Evolutionary conservation across 2,329 filamentous ascomycete species (phyloP).

Genomic region (Aspergillus sp.): DNA sequence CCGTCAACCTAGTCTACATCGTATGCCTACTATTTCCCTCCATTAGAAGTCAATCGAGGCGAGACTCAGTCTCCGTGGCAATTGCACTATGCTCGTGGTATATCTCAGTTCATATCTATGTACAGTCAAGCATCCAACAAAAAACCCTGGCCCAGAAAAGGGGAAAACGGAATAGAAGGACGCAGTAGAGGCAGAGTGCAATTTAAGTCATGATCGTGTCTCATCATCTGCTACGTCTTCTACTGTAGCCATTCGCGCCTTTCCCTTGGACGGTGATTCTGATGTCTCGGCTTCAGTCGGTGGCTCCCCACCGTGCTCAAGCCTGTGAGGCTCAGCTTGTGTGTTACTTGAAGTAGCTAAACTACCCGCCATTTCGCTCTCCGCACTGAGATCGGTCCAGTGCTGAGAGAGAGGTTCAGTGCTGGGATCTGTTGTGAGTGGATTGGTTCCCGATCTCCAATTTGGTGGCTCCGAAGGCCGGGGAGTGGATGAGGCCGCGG

Average conservation of each 20-base stretch:
- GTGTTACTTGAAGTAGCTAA: neutral
- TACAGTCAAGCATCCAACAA: neutral
- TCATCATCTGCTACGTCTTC: slow-evolving; percentile 37
- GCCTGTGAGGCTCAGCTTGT: neutral
- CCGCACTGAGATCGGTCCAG: slow-evolving; percentile 29
- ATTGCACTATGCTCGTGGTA: slow-evolving; percentile 6
- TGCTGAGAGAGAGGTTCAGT: slow-evolving; percentile 30
- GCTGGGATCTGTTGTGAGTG: slow-evolving; percentile 10
- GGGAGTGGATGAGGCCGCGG: neutral
- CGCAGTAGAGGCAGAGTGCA: slow-evolving; percentile 1
- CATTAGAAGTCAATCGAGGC: neutral
- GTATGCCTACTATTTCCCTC: neutral
- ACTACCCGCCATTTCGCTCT: slow-evolving; percentile 16
- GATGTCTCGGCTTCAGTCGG: slow-evolving; percentile 3
- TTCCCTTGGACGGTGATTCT: slow-evolving; percentile 33
- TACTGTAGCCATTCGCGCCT: slow-evolving; percentile 34
- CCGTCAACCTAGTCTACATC: too few relatives aligned
- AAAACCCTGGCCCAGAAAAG: neutral
- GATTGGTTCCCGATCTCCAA: slow-evolving; percentile 18
- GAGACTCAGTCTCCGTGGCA: neutral
- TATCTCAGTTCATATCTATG: slow-evolving; percentile 3
- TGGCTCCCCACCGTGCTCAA: slow-evolving; percentile 8
- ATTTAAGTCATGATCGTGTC: slow-evolving; percentile 12
- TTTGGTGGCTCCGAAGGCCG: slow-evolving; percentile 14
- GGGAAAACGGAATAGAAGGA: neutral